phyloP scores from a whole-genome alignment of 1,139 yeast genomes.

The Casaregolazyma suthepensis region DNA sequence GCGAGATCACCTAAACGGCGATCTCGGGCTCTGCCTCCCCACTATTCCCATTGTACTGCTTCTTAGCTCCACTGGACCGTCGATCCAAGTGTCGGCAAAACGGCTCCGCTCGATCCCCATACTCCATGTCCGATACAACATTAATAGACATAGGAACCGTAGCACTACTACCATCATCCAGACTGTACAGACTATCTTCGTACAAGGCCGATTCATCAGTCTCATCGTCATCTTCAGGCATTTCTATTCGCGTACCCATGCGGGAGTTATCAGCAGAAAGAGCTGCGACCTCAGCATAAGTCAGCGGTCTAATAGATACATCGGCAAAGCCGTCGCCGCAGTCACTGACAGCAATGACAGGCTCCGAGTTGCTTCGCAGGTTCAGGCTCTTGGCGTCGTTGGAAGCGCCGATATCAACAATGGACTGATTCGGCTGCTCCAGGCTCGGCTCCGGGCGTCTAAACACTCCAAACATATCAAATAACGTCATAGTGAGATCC shows the following conservation, averaged over 20 bases:
- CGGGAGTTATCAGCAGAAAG: constrained; percentile 8
- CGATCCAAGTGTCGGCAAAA: constrained; percentile 1
- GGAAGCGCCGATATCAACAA: constrained; percentile 1
- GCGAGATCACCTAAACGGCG: not conserved
- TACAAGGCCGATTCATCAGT: constrained; percentile 2
- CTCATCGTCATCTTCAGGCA: constrained; percentile 5
- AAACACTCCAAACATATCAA: constrained; percentile 5
- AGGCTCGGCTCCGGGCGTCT: not conserved
- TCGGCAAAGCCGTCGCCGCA: constrained; percentile 40
- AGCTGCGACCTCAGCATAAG: constrained; percentile 49
- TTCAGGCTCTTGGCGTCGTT: constrained; percentile 2
- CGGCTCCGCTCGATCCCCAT: constrained; percentile 16
- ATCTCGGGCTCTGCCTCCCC: not conserved
- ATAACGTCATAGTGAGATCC: not conserved
- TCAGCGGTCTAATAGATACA: constrained; percentile 40
- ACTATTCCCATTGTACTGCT: not conserved
- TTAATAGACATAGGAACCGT: constrained; percentile 1
- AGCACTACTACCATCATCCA: not conserved
- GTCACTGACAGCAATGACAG: constrained; percentile 15
- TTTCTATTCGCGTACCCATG: constrained; percentile 8
- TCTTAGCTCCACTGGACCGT: not conserved
- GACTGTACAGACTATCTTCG: constrained; percentile 1
- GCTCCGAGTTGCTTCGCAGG: constrained; percentile 2
- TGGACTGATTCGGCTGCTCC: not conserved
- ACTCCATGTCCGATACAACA: constrained; percentile 16